Evolutionary conservation across 2,329 filamentous ascomycete genomes (phyloP).

Genomic region (Penicillium sp.): DNA sequence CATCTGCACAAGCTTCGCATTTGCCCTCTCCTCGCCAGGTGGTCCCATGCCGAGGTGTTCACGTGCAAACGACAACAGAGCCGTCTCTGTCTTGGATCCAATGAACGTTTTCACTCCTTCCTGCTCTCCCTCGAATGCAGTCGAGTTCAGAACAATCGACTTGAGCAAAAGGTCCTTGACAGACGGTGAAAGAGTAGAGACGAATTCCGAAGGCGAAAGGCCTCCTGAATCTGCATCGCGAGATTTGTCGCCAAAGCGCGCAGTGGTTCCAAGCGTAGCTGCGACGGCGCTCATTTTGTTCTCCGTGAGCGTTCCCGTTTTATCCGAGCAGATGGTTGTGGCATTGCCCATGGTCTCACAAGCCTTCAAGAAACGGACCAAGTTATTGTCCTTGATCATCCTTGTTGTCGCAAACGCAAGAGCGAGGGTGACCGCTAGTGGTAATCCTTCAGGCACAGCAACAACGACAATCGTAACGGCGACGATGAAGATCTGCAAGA

Average conservation of each 20-base stretch:
- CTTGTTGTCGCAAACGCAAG: constrained; percentile 60
- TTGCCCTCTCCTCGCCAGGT: constrained; percentile 58
- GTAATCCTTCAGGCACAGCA: constrained; percentile 57
- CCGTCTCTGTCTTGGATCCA: constrained; percentile 74
- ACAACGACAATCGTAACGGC: constrained; percentile 58
- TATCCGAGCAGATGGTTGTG: constrained; percentile 61
- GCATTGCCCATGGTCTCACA: constrained; percentile 63
- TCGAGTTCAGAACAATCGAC: constrained; percentile 64
- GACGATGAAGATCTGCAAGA: constrained; percentile 56
- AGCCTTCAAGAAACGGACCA: constrained; percentile 56
- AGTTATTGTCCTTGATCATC: constrained; percentile 60
- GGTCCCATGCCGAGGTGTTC: constrained; percentile 62
- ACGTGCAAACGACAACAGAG: constrained; percentile 64
- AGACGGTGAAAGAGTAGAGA: constrained; percentile 48
- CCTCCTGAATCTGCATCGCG: constrained; percentile 33
- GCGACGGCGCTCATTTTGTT: constrained; percentile 61
- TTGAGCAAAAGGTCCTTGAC: constrained; percentile 57
- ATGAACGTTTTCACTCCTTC: constrained; percentile 60
- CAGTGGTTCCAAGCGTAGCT: constrained; percentile 50
- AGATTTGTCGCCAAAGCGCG: constrained; percentile 43
- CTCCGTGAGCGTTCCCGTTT: constrained; percentile 62
- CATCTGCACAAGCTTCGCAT: constrained; percentile 53
- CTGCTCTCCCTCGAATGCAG: constrained; percentile 63
- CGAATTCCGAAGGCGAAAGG: constrained; percentile 53
- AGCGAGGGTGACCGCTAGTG: constrained; percentile 58